Evolutionary conservation across 2,329 filamentous ascomycete species (phyloP).

Genomic region (Parasarocladium wereldwijsianum): DNA sequence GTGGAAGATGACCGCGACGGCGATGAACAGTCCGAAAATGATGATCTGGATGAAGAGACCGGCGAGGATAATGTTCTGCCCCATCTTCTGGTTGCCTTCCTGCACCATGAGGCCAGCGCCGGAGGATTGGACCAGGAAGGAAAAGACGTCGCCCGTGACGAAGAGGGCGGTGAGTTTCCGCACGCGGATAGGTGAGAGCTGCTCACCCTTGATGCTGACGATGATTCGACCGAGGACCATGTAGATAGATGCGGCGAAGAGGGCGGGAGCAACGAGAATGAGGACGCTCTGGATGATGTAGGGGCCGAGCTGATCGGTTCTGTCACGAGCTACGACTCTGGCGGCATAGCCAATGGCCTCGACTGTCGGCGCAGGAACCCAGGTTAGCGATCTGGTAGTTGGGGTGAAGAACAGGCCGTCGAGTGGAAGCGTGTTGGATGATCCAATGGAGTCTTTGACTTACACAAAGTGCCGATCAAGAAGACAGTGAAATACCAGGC

Average conservation of each 20-base stretch:
- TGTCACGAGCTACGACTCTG: constrained; percentile 23
- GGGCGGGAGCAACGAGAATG: constrained; percentile 18
- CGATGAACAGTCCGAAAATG: constrained; percentile 35
- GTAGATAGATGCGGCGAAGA: constrained; percentile 27
- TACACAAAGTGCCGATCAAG: constrained; percentile 32
- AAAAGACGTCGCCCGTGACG: constrained; percentile 29
- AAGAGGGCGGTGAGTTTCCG: constrained; percentile 32
- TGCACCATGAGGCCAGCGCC: constrained; percentile 5
- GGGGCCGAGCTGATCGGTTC: constrained; percentile 15
- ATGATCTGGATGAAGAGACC: constrained; percentile 37
- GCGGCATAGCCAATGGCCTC: constrained; percentile 22
- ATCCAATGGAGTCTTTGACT: constrained; percentile 3
- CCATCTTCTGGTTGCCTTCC: constrained; percentile 8
- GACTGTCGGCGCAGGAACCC: constrained; percentile 3
- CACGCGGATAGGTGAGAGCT: constrained; percentile 22
- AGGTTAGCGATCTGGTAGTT: neutral
- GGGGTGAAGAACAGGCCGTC: neutral
- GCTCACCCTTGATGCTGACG: constrained; percentile 17
- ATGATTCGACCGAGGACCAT: constrained; percentile 27
- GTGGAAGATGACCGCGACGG: constrained; percentile 28
- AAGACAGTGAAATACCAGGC: constrained; percentile 37
- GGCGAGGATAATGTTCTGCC: constrained; percentile 30
- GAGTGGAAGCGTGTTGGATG: neutral
- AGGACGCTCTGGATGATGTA: constrained; percentile 22
- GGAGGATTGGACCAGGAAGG: constrained; percentile 15